phyloP scores from a whole-genome alignment of 2,329 filamentous ascomycete genomes.

The Dactylellina cionopaga region DNA sequence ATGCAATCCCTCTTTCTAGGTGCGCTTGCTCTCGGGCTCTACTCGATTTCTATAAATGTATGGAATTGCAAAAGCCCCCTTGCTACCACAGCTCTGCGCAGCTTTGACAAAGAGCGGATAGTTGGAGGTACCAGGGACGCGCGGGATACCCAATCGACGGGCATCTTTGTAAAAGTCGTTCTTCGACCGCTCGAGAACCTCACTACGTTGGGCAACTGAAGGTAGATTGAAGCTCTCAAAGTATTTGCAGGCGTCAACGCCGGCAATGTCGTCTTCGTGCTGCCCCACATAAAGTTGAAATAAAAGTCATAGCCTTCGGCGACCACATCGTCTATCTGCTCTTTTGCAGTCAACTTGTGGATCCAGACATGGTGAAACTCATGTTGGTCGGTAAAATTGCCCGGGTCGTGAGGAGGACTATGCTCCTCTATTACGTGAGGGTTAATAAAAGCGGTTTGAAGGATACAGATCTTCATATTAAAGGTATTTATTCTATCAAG shows the following conservation, averaged over 20 bases:
- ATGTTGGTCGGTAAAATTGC: conserved; percentile 21
- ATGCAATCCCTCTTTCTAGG: no score
- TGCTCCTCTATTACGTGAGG: conserved; percentile 1
- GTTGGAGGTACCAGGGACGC: conserved; percentile 4
- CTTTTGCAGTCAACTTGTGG: conserved; percentile 7
- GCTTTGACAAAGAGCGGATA: conserved; percentile 14
- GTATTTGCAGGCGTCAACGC: conserved; percentile 20
- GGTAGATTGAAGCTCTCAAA: conserved; percentile 16
- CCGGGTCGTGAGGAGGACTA: conserved; percentile 8
- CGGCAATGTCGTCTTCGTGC: conserved; percentile 16
- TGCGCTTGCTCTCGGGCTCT: no score
- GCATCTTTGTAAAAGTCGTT: conserved; percentile 17
- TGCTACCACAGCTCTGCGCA: conserved; percentile 1
- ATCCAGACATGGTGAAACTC: conserved; percentile 15
- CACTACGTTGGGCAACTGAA: conserved; percentile 7
- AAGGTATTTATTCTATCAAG: no score
- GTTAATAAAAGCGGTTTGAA: conserved; percentile 5
- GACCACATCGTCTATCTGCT: conserved; percentile 17
- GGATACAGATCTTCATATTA: conserved; percentile 18
- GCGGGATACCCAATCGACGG: conserved; percentile 6
- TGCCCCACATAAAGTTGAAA: conserved; percentile 30
- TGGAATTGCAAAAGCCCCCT: no score
- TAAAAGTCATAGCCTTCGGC: conserved; percentile 17
- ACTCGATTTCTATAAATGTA: no score
- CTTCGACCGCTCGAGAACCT: conserved; percentile 8